These are phyloP conservation scores for Phytopythium oedochilum DNA, from an alignment of 352 stramenopile species.

Conservation along the genomic window DNA sequence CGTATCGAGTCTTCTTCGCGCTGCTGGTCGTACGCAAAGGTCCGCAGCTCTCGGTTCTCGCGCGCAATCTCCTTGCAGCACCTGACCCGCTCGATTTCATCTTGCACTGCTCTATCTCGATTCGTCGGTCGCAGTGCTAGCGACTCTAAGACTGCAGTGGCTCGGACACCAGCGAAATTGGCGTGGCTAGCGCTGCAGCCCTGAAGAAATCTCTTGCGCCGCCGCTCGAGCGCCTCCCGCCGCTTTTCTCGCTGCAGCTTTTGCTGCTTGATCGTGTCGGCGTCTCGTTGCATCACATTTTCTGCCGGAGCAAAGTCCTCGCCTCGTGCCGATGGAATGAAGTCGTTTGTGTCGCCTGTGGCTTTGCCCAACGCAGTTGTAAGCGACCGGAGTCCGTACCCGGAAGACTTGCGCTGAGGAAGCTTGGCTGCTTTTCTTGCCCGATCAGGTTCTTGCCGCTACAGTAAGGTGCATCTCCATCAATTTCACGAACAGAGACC, in stretches of 20 bases:
- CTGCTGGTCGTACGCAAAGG: slow-evolving; percentile 46
- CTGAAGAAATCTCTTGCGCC: slow-evolving; percentile 62
- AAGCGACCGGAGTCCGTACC: slow-evolving; percentile 64
- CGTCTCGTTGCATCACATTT: slow-evolving; percentile 17
- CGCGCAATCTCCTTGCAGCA: slow-evolving; percentile 62
- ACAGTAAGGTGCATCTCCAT: background rate
- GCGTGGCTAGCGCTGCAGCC: slow-evolving; percentile 35
- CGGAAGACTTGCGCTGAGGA: slow-evolving; percentile 39
- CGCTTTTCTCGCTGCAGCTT: slow-evolving; percentile 42
- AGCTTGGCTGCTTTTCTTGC: slow-evolving; percentile 6
- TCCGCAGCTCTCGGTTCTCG: slow-evolving; percentile 51
- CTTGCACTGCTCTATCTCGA: slow-evolving; percentile 30
- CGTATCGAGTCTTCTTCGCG: slow-evolving; percentile 33
- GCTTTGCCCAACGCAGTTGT: slow-evolving; percentile 33
- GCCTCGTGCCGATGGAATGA: slow-evolving; percentile 12
- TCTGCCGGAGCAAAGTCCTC: slow-evolving; percentile 20
- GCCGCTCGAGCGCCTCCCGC: slow-evolving; percentile 40
- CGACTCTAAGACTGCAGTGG: slow-evolving; percentile 31
- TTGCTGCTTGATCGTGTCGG: slow-evolving; percentile 40
- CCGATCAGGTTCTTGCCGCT: background rate
- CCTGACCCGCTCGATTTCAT: slow-evolving; percentile 43
- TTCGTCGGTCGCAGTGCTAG: slow-evolving; percentile 44
- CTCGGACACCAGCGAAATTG: slow-evolving; percentile 16
- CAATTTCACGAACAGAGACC: background rate
- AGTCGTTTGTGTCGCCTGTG: slow-evolving; percentile 22